These are phyloP conservation scores for Cordyceps farinosa DNA, from an alignment of 2,329 filamentous ascomycete species.

Conservation along the genomic window DNA sequence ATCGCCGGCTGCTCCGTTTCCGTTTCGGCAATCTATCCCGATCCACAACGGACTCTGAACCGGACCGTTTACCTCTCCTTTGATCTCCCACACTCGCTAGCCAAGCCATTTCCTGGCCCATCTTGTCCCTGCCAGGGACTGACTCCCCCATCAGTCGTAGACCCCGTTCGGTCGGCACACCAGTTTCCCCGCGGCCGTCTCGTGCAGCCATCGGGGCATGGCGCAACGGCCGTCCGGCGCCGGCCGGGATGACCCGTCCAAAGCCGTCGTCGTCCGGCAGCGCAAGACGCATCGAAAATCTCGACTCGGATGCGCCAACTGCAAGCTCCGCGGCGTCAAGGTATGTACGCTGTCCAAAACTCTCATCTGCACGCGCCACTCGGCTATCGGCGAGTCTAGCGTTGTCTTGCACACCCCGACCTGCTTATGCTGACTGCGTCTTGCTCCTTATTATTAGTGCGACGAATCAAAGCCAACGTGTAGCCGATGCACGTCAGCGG, in stretches of 20 bases:
- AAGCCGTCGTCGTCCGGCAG: not conserved
- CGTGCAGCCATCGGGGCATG: not conserved
- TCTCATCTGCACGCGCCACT: not conserved
- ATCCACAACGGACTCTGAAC: too few species aligned
- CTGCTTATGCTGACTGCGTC: not conserved
- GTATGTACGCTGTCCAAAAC: not conserved
- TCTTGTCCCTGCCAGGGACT: too few species aligned
- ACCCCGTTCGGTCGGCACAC: not conserved
- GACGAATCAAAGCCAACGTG: conserved; percentile 11
- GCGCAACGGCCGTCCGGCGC: not conserved
- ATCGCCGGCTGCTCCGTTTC: too few species aligned
- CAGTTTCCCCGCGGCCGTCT: not conserved
- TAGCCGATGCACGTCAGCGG: conserved; percentile 2
- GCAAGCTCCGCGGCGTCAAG: conserved; percentile 10
- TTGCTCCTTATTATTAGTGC: not conserved
- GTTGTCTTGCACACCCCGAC: not conserved
- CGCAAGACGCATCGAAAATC: conserved; percentile 8
- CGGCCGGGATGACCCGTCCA: not conserved
- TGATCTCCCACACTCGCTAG: too few species aligned
- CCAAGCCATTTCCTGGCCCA: too few species aligned
- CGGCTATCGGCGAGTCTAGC: not conserved
- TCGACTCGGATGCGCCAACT: conserved; percentile 5
- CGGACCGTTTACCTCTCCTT: too few species aligned
- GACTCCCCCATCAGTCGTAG: too few species aligned
- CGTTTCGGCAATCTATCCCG: too few species aligned